A percentile compares a stretch with the other conserved stretches of the same genome.
Conservation (phyloP, 495 filamentous ascomycete genomes). For the Staphylotrichum longicolle region DNA sequence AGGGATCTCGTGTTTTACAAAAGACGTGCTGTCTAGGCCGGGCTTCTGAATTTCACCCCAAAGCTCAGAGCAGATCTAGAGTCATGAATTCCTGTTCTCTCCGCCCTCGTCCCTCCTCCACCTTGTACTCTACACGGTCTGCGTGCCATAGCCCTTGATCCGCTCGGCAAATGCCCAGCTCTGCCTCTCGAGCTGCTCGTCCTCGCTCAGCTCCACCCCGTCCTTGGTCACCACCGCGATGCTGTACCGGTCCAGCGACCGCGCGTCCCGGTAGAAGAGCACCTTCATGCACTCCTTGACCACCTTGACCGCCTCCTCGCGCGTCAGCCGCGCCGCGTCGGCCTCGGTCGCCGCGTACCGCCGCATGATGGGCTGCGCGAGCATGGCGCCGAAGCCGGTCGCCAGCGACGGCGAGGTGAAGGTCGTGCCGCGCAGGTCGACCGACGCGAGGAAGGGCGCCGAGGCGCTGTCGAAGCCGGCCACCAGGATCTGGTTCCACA, state of each 20-base stretch:
- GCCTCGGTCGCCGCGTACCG: constrained; percentile 77
- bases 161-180: constrained; percentile 96
- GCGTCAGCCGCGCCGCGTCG: constrained; percentile 63
- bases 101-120: neutral
- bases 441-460: constrained; percentile 83
- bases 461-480: constrained; percentile 77
- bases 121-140: constrained; percentile 42
- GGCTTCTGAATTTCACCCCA: too few relatives aligned
- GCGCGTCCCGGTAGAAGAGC: constrained; percentile 93
- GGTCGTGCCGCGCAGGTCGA: constrained; percentile 90
- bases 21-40: too few relatives aligned
- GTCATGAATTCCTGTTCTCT: neutral
- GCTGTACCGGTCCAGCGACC: constrained; percentile 86
- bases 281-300: constrained; percentile 96
- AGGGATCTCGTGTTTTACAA: too few relatives aligned
- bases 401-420: constrained; percentile 84
- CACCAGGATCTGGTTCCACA: constrained; percentile 94
- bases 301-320: constrained; percentile 74
- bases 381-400: constrained; percentile 88
- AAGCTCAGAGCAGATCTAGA: neutral
- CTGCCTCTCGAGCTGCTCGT: constrained; percentile 70
- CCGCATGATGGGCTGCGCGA: constrained; percentile 89
- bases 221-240: constrained; percentile 85
- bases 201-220: constrained; percentile 76
- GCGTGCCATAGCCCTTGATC: constrained; percentile 60